Percentiles rank a stretch among this genome's conserved stretches.
Evolutionary conservation across 2,329 filamentous ascomycete genomes (phyloP).

Genomic region (Fusarium incarnatum): DNA sequence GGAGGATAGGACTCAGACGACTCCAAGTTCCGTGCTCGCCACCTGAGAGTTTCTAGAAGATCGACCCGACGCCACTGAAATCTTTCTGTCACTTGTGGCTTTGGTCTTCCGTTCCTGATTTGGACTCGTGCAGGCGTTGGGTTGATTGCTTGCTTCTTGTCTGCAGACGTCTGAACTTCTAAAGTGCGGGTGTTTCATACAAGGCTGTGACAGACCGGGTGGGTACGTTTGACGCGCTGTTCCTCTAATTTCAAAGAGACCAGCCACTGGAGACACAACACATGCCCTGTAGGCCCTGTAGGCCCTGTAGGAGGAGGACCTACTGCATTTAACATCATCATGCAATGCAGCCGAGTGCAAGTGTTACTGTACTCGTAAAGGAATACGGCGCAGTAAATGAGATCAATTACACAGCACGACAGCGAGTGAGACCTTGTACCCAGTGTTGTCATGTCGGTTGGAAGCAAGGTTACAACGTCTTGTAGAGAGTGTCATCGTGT

Average conservation of each 20-base stretch:
- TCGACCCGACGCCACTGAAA: constrained; percentile 8
- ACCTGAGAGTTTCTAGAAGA: constrained; percentile 38
- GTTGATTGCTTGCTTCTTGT: constrained; percentile 1
- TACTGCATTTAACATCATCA: background rate
- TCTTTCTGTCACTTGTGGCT: constrained; percentile 2
- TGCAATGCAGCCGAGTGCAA: background rate
- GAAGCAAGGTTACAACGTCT: constrained; percentile 3
- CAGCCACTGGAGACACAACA: constrained; percentile 12
- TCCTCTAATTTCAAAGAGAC: constrained; percentile 40
- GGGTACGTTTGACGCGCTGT: constrained; percentile 33
- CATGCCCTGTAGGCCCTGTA: constrained; percentile 4
- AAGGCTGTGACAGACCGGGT: constrained; percentile 23
- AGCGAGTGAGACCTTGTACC: constrained; percentile 3
- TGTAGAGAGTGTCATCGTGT: constrained; percentile 9
- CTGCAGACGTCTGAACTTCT: constrained; percentile 20
- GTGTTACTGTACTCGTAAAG: constrained; percentile 9
- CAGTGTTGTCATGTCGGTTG: background rate
- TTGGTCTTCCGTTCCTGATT: constrained; percentile 9
- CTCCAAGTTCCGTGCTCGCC: constrained; percentile 1
- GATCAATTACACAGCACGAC: background rate
- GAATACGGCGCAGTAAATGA: constrained; percentile 30
- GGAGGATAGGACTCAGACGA: constrained; percentile 1
- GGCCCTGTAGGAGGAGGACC: background rate
- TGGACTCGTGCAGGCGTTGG: constrained; percentile 15
- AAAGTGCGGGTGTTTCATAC: constrained; percentile 26